Percentiles rank a stretch among this genome's conserved stretches.
Conservation (phyloP, 805 yeast species). For the Yarrowia porcina region DNA sequence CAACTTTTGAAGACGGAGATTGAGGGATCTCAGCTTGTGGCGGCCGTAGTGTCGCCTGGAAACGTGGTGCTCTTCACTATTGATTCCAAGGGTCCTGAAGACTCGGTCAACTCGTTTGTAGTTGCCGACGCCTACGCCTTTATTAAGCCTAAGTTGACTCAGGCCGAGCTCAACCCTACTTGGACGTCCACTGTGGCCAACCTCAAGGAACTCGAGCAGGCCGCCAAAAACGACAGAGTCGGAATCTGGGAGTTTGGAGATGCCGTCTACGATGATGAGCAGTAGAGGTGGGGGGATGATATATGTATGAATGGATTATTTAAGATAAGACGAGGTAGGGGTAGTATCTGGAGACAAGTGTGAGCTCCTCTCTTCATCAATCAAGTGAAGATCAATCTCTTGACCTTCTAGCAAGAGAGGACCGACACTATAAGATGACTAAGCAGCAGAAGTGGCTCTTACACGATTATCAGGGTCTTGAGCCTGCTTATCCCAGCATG, state of each 20-base stretch:
- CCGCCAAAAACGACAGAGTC: conserved; percentile 49
- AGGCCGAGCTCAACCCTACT: conserved; percentile 26
- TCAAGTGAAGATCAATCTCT: no score
- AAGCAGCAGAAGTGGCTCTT: no score
- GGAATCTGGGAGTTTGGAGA: conserved; percentile 82
- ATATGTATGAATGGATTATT: no score
- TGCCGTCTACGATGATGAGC: conserved; percentile 53
- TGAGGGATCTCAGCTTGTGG: conserved; percentile 53
- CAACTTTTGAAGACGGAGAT: conserved; percentile 52
- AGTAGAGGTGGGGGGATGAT: neutral
- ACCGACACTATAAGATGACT: no score
- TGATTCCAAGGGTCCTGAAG: conserved; percentile 51
- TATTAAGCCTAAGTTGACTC: conserved; percentile 40
- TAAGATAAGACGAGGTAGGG: no score
- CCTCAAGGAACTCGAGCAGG: conserved; percentile 45
- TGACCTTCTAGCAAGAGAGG: no score
- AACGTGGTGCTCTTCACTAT: conserved; percentile 54
- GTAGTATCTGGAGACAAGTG: no score
- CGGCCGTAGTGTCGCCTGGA: conserved; percentile 41
- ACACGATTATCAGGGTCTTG: no score
- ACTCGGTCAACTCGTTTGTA: conserved; percentile 58
- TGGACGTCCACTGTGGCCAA: conserved; percentile 42
- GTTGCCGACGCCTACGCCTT: conserved; percentile 60
- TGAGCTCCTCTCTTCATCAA: no score
- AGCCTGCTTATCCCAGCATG: no score